Conservation (phyloP, 805 yeast genomes). For the Zygoascus tannicola region DNA sequence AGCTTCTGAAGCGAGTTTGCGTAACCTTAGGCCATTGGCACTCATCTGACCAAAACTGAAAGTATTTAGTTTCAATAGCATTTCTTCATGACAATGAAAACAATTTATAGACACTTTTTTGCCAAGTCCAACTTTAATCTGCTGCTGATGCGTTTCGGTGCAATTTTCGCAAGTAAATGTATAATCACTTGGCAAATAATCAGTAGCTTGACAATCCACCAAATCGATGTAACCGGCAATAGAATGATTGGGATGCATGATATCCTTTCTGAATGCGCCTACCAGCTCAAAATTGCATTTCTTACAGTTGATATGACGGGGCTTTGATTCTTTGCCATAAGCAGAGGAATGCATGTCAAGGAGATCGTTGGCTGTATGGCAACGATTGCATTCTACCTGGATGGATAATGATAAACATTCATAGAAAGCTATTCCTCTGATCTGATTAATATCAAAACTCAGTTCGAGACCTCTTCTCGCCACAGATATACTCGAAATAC, state of each 20-base stretch:
- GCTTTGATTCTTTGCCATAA: slow-evolving; percentile 26
- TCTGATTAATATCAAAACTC: slow-evolving; percentile 25
- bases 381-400: slow-evolving; percentile 30
- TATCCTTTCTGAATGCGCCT: slow-evolving; percentile 30
- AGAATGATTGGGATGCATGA: slow-evolving; percentile 25
- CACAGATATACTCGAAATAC: slow-evolving; percentile 2
- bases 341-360: slow-evolving; percentile 28
- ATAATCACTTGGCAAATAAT: slow-evolving; percentile 30
- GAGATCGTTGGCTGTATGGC: slow-evolving; percentile 30
- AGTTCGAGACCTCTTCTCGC: slow-evolving; percentile 16
- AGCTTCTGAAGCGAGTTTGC: slow-evolving; percentile 11
- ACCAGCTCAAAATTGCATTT: slow-evolving; percentile 29
- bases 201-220: slow-evolving; percentile 29
- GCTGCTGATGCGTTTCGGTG: slow-evolving; percentile 16
- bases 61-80: slow-evolving; percentile 27
- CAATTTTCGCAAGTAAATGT: slow-evolving; percentile 31
- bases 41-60: slow-evolving; percentile 27
- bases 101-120: slow-evolving; percentile 18
- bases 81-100: slow-evolving; percentile 29
- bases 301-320: slow-evolving; percentile 25
- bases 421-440: slow-evolving; percentile 27
- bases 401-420: slow-evolving; percentile 29
- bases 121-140: slow-evolving; percentile 4
- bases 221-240: slow-evolving; percentile 32
- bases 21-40: slow-evolving; percentile 21